A percentile compares a stretch with the other conserved stretches of the same genome.
Conservation (phyloP, 495 filamentous ascomycete species). For the Friedmanniomyces endolithicus region DNA sequence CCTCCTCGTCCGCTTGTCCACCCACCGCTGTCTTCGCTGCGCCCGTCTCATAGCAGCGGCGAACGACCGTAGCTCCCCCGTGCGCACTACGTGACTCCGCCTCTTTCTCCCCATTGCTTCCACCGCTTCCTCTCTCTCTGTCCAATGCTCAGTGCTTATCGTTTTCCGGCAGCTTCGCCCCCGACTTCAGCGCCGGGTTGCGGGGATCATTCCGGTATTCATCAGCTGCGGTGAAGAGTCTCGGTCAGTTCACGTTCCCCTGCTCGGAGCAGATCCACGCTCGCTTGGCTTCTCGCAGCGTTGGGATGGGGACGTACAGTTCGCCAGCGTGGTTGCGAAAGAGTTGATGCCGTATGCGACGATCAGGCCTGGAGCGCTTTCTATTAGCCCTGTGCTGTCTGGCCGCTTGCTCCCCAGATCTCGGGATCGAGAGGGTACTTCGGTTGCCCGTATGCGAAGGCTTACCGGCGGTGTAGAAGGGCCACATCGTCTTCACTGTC, state of each 20-base stretch:
- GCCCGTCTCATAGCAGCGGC: too few species aligned
- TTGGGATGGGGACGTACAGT: conserved; percentile 38
- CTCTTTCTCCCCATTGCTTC: too few species aligned
- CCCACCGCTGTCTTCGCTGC: too few species aligned
- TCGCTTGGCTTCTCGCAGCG: background rate
- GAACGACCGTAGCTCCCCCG: too few species aligned
- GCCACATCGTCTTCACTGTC: conserved; percentile 73
- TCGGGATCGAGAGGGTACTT: too few species aligned
- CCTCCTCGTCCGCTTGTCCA: too few species aligned
- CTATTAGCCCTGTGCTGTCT: too few species aligned
- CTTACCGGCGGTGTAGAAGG: conserved; percentile 93
- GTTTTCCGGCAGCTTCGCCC: background rate
- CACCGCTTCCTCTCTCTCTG: background rate
- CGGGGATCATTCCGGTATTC: conserved; percentile 95
- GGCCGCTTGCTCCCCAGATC: too few species aligned
- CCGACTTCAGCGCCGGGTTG: conserved; percentile 56
- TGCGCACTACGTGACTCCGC: too few species aligned
- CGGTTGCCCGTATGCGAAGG: conserved; percentile 12
- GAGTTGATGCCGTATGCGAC: conserved; percentile 82
- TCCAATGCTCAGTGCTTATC: conserved; percentile 1
- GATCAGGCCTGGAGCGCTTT: conserved; percentile 67
- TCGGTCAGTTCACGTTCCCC: background rate
- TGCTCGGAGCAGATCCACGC: background rate
- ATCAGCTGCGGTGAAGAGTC: conserved; percentile 44
- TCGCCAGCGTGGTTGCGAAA: conserved; percentile 52